These are phyloP conservation scores for Fusarium falciforme DNA, from an alignment of 2,329 filamentous ascomycete species.

Conservation along the genomic window DNA sequence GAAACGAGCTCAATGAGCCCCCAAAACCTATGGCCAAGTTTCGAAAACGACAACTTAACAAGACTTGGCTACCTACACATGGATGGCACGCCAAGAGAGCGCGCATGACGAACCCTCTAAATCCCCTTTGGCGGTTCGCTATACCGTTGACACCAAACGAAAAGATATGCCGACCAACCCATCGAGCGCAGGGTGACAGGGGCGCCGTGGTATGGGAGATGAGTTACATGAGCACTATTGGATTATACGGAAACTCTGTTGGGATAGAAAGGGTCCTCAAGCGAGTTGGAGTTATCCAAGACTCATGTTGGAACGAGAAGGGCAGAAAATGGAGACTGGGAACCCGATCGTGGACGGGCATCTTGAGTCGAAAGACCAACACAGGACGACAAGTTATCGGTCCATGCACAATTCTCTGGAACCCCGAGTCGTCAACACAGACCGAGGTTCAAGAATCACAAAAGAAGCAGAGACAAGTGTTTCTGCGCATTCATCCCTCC, in stretches of 20 bases:
- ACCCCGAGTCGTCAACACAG: conserved; percentile 55
- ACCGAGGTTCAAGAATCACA: conserved; percentile 38
- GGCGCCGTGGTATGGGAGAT: conserved; percentile 91
- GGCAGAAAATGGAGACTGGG: conserved; percentile 77
- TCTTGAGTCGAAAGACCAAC: conserved; percentile 65
- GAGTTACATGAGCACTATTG: conserved; percentile 92
- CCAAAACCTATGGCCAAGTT: conserved; percentile 72
- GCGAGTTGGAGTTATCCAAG: conserved; percentile 70
- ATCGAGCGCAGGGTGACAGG: conserved; percentile 79
- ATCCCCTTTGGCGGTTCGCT: conserved; percentile 90
- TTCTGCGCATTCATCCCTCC: conserved; percentile 85
- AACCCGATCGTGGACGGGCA: conserved; percentile 60
- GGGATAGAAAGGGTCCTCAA: conserved; percentile 76
- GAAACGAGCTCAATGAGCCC: conserved; percentile 74
- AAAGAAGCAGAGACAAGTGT: conserved; percentile 58
- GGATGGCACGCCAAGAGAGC: conserved; percentile 94
- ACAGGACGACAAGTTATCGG: conserved; percentile 70
- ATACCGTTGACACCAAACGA: conserved; percentile 86
- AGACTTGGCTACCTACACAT: conserved; percentile 96
- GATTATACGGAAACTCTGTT: conserved; percentile 73
- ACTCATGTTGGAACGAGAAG: conserved; percentile 70
- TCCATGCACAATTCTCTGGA: conserved; percentile 82
- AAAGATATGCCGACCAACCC: conserved; percentile 89
- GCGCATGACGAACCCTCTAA: conserved; percentile 82
- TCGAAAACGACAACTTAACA: conserved; percentile 85